Percentiles rank a stretch among this genome's conserved stretches.
Evolutionary conservation across 257 asterid genomes (phyloP).

Genomic region (Linderniella brevidens): DNA sequence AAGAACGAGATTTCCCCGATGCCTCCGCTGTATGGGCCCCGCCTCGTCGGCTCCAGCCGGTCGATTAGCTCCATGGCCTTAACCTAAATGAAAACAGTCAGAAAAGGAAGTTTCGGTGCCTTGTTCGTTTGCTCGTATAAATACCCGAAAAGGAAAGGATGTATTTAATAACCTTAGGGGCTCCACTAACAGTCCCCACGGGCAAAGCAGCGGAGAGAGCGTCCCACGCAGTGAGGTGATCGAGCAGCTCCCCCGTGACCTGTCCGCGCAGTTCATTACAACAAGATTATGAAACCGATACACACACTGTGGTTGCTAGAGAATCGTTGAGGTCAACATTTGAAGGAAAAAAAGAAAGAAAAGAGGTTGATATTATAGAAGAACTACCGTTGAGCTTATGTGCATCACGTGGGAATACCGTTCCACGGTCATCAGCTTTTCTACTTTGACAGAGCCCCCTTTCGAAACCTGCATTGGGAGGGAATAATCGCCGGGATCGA

Average conservation of each 20-base stretch:
- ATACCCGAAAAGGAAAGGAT: too few relatives aligned
- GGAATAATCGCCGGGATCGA: background rate
- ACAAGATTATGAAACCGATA: too few relatives aligned
- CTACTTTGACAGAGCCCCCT: slow-evolving; percentile 69
- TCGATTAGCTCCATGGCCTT: slow-evolving; percentile 88
- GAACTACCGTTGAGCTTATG: slow-evolving; percentile 93
- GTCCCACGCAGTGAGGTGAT: slow-evolving; percentile 76
- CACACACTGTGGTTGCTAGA: too few relatives aligned
- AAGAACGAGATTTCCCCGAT: slow-evolving; percentile 65
- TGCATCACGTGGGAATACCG: slow-evolving; percentile 93
- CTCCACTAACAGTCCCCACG: slow-evolving; percentile 96
- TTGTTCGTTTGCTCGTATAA: background rate
- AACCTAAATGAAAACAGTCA: slow-evolving; percentile 21
- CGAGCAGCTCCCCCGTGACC: slow-evolving; percentile 77
- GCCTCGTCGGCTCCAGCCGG: slow-evolving; percentile 37
- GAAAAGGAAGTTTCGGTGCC: background rate
- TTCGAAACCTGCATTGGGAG: slow-evolving; percentile 85
- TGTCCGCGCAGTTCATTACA: too few relatives aligned
- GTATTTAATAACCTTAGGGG: slow-evolving; percentile 95
- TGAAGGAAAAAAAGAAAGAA: too few relatives aligned
- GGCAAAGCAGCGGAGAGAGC: slow-evolving; percentile 81
- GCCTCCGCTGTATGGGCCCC: slow-evolving; percentile 96
- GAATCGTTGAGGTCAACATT: too few relatives aligned
- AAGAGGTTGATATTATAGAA: too few relatives aligned
- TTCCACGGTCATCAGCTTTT: slow-evolving; percentile 66